A percentile compares a stretch with the other conserved stretches of the same genome.
Evolutionary conservation across 306 rosid genomes (phyloP).

Genomic region (Prunus mume): DNA sequence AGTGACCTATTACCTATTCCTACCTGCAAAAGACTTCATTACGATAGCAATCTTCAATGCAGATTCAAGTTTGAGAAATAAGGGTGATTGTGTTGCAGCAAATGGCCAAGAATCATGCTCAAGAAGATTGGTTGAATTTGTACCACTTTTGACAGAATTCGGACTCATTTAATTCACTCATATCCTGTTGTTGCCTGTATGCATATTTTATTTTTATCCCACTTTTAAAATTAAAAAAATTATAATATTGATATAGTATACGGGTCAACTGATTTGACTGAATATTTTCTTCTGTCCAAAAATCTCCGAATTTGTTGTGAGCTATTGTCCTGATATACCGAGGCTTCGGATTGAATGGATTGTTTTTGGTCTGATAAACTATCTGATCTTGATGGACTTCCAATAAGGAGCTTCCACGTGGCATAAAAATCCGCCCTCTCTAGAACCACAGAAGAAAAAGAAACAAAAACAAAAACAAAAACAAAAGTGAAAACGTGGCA

Average conservation of each 20-base stretch:
- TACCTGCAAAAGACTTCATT: not conserved
- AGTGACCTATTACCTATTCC: not conserved
- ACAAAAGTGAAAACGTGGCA: conserved; percentile 27
- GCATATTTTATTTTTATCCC: not conserved
- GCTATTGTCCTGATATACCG: not conserved
- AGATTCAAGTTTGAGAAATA: too few relatives aligned
- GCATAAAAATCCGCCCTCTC: conserved; percentile 3
- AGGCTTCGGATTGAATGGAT: not conserved
- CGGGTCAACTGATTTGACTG: not conserved
- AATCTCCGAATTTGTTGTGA: not conserved
- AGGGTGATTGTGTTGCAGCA: not conserved
- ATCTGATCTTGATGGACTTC: conserved; percentile 4
- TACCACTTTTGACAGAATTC: not conserved
- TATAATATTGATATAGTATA: not conserved
- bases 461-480: too few relatives aligned
- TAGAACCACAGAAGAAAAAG: not conserved
- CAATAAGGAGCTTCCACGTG: conserved; percentile 16
- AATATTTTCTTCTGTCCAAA: not conserved
- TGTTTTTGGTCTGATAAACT: not conserved
- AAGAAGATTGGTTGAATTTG: not conserved
- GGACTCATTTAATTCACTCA: not conserved
- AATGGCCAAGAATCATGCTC: not conserved
- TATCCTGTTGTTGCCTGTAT: not conserved
- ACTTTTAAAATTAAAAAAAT: too few relatives aligned
- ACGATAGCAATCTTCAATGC: too few relatives aligned